Evolutionary conservation across 352 stramenopile species (phyloP).

Genomic region (Phytophthora nicotianae): DNA sequence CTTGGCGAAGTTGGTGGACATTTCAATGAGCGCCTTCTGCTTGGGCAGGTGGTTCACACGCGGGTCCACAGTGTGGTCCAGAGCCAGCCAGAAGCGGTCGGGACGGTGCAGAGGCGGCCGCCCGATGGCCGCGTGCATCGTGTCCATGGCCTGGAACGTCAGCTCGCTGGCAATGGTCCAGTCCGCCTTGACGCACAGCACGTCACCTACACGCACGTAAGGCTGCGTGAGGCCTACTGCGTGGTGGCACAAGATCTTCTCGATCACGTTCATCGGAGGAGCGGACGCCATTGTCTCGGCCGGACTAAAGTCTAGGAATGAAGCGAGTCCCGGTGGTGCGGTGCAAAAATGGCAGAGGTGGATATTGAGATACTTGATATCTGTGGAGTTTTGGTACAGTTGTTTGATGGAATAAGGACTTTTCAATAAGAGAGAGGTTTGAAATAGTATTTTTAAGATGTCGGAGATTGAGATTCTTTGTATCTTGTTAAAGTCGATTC

Average conservation of each 20-base stretch:
- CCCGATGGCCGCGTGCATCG: constrained; percentile 77
- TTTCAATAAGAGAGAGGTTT: not conserved
- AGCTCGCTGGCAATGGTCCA: constrained; percentile 84
- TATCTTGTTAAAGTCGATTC: not conserved
- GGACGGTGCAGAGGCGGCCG: constrained; percentile 71
- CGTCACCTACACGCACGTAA: constrained; percentile 66
- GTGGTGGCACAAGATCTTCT: constrained; percentile 80
- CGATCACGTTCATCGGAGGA: constrained; percentile 81
- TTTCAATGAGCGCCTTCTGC: constrained; percentile 80
- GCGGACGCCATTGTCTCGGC: constrained; percentile 37
- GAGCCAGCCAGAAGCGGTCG: constrained; percentile 84
- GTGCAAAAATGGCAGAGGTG: constrained; percentile 13
- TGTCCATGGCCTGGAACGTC: constrained; percentile 87
- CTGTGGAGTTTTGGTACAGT: not conserved
- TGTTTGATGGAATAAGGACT: not conserved
- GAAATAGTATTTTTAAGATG: not conserved
- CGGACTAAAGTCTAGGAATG: constrained; percentile 44
- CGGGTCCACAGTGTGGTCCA: constrained; percentile 84
- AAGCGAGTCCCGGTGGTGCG: constrained; percentile 25
- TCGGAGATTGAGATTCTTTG: not conserved
- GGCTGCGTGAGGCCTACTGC: constrained; percentile 44
- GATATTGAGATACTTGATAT: not conserved
- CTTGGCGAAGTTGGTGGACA: constrained; percentile 78
- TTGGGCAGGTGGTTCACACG: constrained; percentile 80
- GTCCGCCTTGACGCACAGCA: constrained; percentile 79